Evolutionary conservation across 2,329 filamentous ascomycete species (phyloP), one percentile per base, ranked within the genome.

Genomic region (Kalaharituber pfeilii): DNA sequence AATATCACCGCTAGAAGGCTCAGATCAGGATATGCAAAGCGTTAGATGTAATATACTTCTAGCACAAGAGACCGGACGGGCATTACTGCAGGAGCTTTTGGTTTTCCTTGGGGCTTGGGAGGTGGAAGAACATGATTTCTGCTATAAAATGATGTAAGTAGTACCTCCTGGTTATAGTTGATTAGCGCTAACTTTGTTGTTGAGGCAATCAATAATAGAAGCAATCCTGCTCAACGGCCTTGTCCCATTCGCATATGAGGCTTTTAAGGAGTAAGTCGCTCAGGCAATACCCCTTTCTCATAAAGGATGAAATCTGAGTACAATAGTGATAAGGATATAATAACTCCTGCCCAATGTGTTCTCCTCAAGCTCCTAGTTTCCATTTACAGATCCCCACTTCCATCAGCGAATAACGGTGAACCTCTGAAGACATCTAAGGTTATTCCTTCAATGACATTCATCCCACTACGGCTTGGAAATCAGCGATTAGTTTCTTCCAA

Each of bases 41-140:
- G 62, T 64, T 25, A 59, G 62, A 50, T 64, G 62, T 52, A 64
- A 64, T 42, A 59, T 64, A 52, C 60, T 64, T 61, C 49, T 64
- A 49, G 62, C 62, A 9, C 60, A 62, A 27, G 62, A 62, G 26
- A 61, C 58, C 49, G 62, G 62, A 25, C 58, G 62, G 15, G 60
- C 57, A 5, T 42, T 64, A 24, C 51, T 64, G 33, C 55, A 59
- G 13, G 62, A 63, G 13, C 24, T 63, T 28, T 24, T 64, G 9
- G 60, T 64, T 49, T 64, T 63, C 53, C 53, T 64, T 28, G 62
- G 62, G 33, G 61, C 61, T 24, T 64, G 62, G 62, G 61, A 64
- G 39, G 62, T 63, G 28, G 62, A 63, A 44, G 62, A 64, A 33
- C 60, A 62, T n/a, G 61, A 63, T 51, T 62, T 64, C 25, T 64